Evolutionary conservation across 495 filamentous ascomycete genomes (phyloP).

Genomic region (Pyrenula aspistea): DNA sequence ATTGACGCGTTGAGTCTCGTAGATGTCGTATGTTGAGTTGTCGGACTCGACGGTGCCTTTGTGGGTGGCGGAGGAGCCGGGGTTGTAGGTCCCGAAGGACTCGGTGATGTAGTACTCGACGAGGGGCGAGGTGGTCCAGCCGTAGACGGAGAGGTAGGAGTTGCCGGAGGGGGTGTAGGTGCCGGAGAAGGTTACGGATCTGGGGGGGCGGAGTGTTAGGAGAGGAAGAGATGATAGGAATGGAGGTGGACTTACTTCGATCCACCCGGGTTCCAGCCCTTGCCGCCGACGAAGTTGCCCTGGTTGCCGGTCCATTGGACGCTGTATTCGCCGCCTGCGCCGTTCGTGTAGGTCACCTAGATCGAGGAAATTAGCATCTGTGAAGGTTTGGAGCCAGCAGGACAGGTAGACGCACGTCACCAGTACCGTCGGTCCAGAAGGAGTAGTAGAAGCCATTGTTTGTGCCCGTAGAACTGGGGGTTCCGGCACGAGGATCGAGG

Average conservation of each 20-base stretch:
- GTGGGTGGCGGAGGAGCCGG: slow-evolving; percentile 27
- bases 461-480: slow-evolving; percentile 32
- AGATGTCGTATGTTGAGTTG: slow-evolving; percentile 54
- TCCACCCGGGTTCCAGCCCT: slow-evolving; percentile 46
- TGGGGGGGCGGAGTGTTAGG: slow-evolving; percentile 8
- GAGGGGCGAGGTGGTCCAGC: slow-evolving; percentile 49
- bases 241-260: slow-evolving; percentile 18
- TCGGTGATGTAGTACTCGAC: slow-evolving; percentile 58
- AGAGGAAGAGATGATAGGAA: not conserved
- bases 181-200: slow-evolving; percentile 41
- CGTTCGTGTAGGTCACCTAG: slow-evolving; percentile 44
- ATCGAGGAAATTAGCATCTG: too few relatives aligned
- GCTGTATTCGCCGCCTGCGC: slow-evolving; percentile 38
- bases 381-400: too few relatives aligned
- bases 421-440: slow-evolving; percentile 48
- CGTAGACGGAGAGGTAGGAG: slow-evolving; percentile 49
- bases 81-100: slow-evolving; percentile 43
- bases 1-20: slow-evolving; percentile 43
- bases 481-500: slow-evolving; percentile 1
- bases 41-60: slow-evolving; percentile 45
- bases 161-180: slow-evolving; percentile 46
- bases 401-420: slow-evolving; percentile 9
- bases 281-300: slow-evolving; percentile 51
- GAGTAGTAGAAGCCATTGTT: slow-evolving; percentile 50
- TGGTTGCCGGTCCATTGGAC: slow-evolving; percentile 36